These are phyloP conservation scores for Fusarium subglutinans DNA, from an alignment of 2,329 filamentous ascomycete species.

Conservation along the genomic window DNA sequence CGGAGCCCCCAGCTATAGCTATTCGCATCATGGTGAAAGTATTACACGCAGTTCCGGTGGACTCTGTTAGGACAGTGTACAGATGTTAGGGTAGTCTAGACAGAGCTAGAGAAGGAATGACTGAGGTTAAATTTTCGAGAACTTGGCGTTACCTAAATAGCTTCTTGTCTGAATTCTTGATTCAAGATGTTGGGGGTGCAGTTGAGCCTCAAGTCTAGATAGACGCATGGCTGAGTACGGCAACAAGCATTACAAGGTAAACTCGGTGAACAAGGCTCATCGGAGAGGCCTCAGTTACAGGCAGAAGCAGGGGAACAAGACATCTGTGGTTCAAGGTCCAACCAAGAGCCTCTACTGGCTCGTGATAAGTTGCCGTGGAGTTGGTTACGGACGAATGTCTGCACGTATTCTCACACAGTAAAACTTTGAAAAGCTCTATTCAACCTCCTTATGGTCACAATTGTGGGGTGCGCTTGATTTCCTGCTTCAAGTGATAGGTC, in stretches of 20 bases:
- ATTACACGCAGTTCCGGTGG: neutral
- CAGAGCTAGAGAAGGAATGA: neutral
- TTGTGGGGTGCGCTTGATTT: slow-evolving; percentile 18
- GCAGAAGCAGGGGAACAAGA: slow-evolving; percentile 36
- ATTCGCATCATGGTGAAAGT: slow-evolving; percentile 56
- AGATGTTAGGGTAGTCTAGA: neutral
- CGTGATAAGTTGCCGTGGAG: slow-evolving; percentile 26
- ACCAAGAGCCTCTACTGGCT: slow-evolving; percentile 26
- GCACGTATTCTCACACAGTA: slow-evolving; percentile 10
- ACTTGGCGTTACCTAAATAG: slow-evolving; percentile 34
- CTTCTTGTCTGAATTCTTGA: neutral
- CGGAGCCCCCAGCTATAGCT: slow-evolving; percentile 58
- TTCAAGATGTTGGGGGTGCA: slow-evolving; percentile 13
- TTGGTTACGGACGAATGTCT: slow-evolving; percentile 27
- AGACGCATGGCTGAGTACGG: slow-evolving; percentile 2
- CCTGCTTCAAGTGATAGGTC: slow-evolving; percentile 16
- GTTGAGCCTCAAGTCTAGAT: slow-evolving; percentile 33
- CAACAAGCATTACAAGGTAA: neutral
- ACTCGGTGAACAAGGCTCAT: slow-evolving; percentile 17
- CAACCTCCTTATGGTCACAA: neutral
- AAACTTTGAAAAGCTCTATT: slow-evolving; percentile 3
- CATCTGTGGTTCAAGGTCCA: slow-evolving; percentile 9
- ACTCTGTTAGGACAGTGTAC: neutral
- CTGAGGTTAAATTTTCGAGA: slow-evolving; percentile 26
- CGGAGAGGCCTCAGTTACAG: slow-evolving; percentile 28